Evolutionary conservation across 2,329 filamentous ascomycete genomes (phyloP).

Genomic region (Epichloe sylvatica): DNA sequence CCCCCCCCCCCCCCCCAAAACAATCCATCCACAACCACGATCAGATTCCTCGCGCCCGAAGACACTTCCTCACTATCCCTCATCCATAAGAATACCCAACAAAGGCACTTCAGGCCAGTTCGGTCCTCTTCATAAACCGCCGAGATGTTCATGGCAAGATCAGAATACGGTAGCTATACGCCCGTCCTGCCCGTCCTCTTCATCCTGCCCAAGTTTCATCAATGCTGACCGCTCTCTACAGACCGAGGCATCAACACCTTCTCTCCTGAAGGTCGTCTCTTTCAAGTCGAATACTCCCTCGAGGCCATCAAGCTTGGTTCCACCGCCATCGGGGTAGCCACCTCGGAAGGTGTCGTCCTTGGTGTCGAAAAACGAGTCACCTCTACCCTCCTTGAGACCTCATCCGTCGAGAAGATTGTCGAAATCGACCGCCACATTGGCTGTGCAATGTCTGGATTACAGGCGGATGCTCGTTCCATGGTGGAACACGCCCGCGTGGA

Average conservation of each 20-base stretch:
- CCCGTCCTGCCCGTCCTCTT: constrained; percentile 3
- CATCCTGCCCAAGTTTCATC: constrained; percentile 5
- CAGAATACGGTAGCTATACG: constrained; percentile 74
- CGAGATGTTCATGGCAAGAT: constrained; percentile 99
- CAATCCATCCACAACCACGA: neutral
- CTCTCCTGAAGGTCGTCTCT: constrained; percentile 97
- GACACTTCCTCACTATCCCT: neutral
- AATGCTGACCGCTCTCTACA: constrained; percentile 24
- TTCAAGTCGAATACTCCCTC: constrained; percentile 99
- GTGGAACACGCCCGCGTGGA: constrained; percentile 97
- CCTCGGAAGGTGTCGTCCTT: constrained; percentile 85
- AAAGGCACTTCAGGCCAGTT: neutral
- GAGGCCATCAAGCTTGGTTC: constrained; percentile 99
- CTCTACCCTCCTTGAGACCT: constrained; percentile 90
- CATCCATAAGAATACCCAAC: neutral
- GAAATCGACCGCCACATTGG: constrained; percentile 98
- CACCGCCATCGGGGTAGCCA: constrained; percentile 95
- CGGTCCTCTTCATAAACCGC: constrained; percentile 23
- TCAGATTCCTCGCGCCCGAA: neutral
- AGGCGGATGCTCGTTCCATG: constrained; percentile 95
- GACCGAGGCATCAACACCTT: constrained; percentile 99
- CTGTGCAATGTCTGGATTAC: constrained; percentile 95
- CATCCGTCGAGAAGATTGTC: constrained; percentile 98
- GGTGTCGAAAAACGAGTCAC: constrained; percentile 99
- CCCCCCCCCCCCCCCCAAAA: no score